These are phyloP conservation scores for Mycosphaerella sp. DNA, from an alignment of 2,329 filamentous ascomycete species.

Conservation along the genomic window DNA sequence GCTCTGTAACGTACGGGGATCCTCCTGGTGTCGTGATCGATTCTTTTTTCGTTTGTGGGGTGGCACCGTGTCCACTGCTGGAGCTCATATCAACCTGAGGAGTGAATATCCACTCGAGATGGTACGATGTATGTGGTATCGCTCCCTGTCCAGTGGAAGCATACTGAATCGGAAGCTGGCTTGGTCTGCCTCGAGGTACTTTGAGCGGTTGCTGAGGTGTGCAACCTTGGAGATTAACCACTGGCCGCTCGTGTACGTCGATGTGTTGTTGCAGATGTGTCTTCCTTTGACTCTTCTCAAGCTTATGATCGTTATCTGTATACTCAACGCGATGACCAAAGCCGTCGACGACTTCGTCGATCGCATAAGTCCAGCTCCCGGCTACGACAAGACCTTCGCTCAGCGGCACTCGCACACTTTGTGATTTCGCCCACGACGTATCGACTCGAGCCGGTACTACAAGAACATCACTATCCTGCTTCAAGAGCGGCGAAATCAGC, in stretches of 20 bases:
- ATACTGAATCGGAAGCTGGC: conserved; percentile 65
- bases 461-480: conserved; percentile 47
- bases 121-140: conserved; percentile 59
- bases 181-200: conserved; percentile 66
- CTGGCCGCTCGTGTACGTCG: conserved; percentile 78
- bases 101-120: conserved; percentile 74
- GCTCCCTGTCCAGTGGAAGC: conserved; percentile 54
- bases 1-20: conserved; percentile 61
- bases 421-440: conserved; percentile 71
- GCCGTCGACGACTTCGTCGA: conserved; percentile 87
- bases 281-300: conserved; percentile 44
- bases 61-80: conserved; percentile 61
- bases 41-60: conserved; percentile 53
- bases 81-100: conserved; percentile 62
- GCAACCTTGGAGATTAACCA: conserved; percentile 64
- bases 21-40: conserved; percentile 57
- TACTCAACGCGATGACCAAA: conserved; percentile 84
- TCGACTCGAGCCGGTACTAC: conserved; percentile 56
- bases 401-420: conserved; percentile 69
- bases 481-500: conserved; percentile 68
- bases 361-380: conserved; percentile 80
- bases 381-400: conserved; percentile 80
- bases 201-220: conserved; percentile 74
- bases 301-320: conserved; percentile 60
- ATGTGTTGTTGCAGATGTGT: conserved; percentile 65